Evolutionary conservation across 2,329 filamentous ascomycete genomes (phyloP).

Genomic region (Talaromyces sp.): DNA sequence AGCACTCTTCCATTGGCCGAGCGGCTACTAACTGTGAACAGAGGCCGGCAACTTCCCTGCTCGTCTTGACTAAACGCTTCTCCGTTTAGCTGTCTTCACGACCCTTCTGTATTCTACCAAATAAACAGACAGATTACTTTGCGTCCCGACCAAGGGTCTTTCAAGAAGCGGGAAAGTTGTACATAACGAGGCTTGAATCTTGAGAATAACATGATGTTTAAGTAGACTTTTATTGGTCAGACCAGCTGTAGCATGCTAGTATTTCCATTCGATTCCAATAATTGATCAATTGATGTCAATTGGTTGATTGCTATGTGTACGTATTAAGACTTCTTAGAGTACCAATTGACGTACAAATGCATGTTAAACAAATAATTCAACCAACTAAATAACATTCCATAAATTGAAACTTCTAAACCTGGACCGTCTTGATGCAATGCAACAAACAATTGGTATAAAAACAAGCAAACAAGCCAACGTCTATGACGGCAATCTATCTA

Average conservation of each 20-base stretch:
- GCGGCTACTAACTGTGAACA: constrained; percentile 16
- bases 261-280: no score
- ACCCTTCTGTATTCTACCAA: constrained; percentile 36
- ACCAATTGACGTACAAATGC: not conserved
- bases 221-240: no score
- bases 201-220: not conserved
- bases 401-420: not conserved
- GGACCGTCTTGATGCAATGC: not conserved
- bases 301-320: no score
- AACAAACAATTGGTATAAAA: not conserved
- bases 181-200: constrained; percentile 18
- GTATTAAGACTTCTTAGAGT: no score
- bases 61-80: constrained; percentile 34
- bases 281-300: no score
- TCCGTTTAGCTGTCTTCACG: constrained; percentile 21
- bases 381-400: not conserved
- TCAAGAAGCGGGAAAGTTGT: constrained; percentile 21
- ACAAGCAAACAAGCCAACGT: not conserved
- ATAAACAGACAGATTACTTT: constrained; percentile 18
- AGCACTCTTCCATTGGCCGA: not conserved
- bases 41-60: constrained; percentile 54
- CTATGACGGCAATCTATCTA: not conserved
- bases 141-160: constrained; percentile 19
- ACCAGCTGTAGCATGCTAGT: no score
- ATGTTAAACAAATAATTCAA: not conserved